phyloP scores from a whole-genome alignment of 2,329 filamentous ascomycete genomes.

The Cladosporium phlei region DNA sequence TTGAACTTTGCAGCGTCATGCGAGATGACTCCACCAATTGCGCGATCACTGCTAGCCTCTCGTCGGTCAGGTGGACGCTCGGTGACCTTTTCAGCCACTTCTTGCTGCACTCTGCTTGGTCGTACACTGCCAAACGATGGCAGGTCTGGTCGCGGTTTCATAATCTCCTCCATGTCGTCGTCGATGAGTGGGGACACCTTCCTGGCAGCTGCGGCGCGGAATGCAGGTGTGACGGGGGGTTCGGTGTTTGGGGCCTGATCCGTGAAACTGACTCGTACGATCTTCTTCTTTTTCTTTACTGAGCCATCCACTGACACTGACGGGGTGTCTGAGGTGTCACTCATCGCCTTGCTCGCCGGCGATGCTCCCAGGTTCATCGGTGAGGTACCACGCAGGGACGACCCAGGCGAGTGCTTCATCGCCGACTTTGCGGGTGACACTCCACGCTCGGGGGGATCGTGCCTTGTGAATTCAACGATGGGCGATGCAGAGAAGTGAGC shows the following conservation, averaged over 20 bases:
- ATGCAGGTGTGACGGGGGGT: constrained; percentile 46
- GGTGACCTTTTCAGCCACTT: constrained; percentile 50
- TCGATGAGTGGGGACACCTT: constrained; percentile 33
- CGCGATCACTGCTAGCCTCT: constrained; percentile 58
- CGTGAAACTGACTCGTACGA: constrained; percentile 67
- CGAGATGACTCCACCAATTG: constrained; percentile 51
- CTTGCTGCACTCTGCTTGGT: constrained; percentile 36
- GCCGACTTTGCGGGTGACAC: constrained; percentile 74
- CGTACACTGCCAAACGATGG: constrained; percentile 69
- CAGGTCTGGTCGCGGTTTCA: constrained; percentile 69
- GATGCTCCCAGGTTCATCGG: constrained; percentile 47
- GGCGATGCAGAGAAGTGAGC: constrained; percentile 62
- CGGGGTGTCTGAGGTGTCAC: constrained; percentile 54
- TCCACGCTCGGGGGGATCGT: constrained; percentile 66
- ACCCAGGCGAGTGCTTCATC: constrained; percentile 59
- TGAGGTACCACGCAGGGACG: constrained; percentile 40
- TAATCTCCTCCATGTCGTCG: constrained; percentile 61
- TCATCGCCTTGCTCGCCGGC: constrained; percentile 32
- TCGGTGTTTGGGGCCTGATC: constrained; percentile 44
- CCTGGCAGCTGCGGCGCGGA: constrained; percentile 26
- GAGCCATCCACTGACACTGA: constrained; percentile 41
- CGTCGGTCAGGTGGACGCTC: constrained; percentile 39
- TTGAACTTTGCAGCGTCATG: constrained; percentile 42
- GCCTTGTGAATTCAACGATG: constrained; percentile 55
- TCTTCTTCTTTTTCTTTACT: constrained; percentile 57